phyloP scores from a whole-genome alignment of 2,329 filamentous ascomycete genomes.

The Penicillium sp. region DNA sequence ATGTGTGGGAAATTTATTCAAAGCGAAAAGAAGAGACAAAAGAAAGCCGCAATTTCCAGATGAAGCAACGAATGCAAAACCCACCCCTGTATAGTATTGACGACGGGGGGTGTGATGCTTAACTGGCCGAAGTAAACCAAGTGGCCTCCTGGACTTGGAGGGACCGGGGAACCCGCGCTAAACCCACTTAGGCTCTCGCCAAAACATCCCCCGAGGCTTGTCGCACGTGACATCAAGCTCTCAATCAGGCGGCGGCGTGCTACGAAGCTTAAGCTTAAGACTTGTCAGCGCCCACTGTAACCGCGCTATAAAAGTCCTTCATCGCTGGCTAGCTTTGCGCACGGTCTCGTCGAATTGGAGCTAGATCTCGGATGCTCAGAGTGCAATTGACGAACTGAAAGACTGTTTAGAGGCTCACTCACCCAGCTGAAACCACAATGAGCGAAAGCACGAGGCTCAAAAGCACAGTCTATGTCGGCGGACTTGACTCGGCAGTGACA shows the following conservation, averaged over 20 bases:
- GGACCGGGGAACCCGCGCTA: conserved; percentile 27
- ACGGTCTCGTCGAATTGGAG: too few species aligned
- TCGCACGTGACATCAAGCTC: conserved; percentile 32
- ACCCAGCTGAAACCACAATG: conserved; percentile 49
- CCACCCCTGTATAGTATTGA: conserved; percentile 27
- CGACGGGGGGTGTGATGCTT: conserved; percentile 27
- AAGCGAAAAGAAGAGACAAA: conserved; percentile 7
- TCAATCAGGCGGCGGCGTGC: neutral
- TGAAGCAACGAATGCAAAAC: conserved; percentile 14
- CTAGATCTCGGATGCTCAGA: too few species aligned
- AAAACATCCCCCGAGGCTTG: conserved; percentile 23
- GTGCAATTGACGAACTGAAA: neutral
- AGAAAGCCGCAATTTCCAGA: conserved; percentile 12
- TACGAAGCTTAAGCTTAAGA: neutral
- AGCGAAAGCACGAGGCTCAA: conserved; percentile 78
- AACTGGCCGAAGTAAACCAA: conserved; percentile 30
- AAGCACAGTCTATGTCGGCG: conserved; percentile 86
- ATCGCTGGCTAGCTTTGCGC: neutral
- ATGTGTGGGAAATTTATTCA: conserved; percentile 12
- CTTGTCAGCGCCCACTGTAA: too few species aligned
- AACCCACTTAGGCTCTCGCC: conserved; percentile 27
- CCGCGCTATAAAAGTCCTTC: too few species aligned
- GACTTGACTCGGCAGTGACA: conserved; percentile 73
- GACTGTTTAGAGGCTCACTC: neutral
- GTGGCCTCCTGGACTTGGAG: conserved; percentile 36